phyloP scores from a whole-genome alignment of 345 rosid genomes.

The Eutrema heterophyllum region DNA sequence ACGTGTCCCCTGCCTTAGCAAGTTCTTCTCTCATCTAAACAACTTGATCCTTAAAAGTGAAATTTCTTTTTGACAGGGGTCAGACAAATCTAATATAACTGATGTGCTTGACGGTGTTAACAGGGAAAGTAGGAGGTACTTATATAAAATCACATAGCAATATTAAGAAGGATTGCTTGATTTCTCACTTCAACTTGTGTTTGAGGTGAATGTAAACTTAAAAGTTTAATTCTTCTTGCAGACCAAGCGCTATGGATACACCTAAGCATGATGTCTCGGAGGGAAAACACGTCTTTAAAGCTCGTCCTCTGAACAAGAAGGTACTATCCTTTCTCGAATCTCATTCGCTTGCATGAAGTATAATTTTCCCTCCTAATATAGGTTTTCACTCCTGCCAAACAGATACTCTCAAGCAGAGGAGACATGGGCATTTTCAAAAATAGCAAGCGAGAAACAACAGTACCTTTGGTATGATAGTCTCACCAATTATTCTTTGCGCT shows the following conservation, averaged over 20 bases:
- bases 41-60: slow-evolving; percentile 8
- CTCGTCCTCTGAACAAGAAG: slow-evolving; percentile 78
- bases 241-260: slow-evolving; percentile 40
- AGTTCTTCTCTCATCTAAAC: neutral
- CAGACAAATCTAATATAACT: slow-evolving; percentile 33
- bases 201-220: neutral
- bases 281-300: slow-evolving; percentile 50
- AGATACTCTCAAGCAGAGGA: slow-evolving; percentile 82
- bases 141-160: neutral
- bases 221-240: slow-evolving; percentile 11
- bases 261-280: slow-evolving; percentile 39
- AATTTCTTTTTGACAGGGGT: slow-evolving; percentile 40
- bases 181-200: neutral
- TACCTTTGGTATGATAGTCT: slow-evolving; percentile 56
- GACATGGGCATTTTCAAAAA: slow-evolving; percentile 66
- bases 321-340: slow-evolving; percentile 34
- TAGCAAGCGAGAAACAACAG: slow-evolving; percentile 69
- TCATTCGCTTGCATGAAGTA: neutral
- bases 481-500: neutral
- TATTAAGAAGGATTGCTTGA: neutral
- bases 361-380: neutral
- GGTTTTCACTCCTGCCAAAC: neutral
- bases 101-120: slow-evolving; percentile 35
- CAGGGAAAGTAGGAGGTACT: slow-evolving; percentile 54
- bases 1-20: neutral